These are phyloP conservation scores for Fusarium nematophilum DNA, from an alignment of 2,329 filamentous ascomycete genomes.

Conservation along the genomic window DNA sequence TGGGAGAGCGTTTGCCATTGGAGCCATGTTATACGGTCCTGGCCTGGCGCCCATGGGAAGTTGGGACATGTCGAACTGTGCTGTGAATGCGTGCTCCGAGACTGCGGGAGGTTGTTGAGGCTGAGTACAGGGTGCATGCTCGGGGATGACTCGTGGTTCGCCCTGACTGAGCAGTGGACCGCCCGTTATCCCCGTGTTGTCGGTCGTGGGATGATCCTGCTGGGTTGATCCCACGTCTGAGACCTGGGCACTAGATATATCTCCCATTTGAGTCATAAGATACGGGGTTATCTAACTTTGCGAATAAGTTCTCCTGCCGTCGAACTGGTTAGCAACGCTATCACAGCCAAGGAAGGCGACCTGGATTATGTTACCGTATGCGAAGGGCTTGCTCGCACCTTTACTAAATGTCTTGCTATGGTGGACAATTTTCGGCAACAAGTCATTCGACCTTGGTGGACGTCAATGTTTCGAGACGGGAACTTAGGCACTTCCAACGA, in stretches of 20 bases:
- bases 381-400: constrained; percentile 13
- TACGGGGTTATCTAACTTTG: constrained; percentile 7
- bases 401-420: background rate
- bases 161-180: constrained; percentile 13
- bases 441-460: constrained; percentile 2
- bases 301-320: background rate
- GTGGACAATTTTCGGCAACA: background rate
- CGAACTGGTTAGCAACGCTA: constrained; percentile 13
- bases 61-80: constrained; percentile 57
- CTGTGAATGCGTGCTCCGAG: constrained; percentile 54
- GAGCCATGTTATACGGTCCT: constrained; percentile 59
- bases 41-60: constrained; percentile 34
- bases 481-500: constrained; percentile 12
- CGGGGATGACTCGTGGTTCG: constrained; percentile 31
- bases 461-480: constrained; percentile 1
- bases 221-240: constrained; percentile 23
- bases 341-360: background rate
- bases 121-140: constrained; percentile 33
- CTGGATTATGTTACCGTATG: background rate
- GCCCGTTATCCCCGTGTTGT: constrained; percentile 9
- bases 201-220: constrained; percentile 15
- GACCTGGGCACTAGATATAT: constrained; percentile 31
- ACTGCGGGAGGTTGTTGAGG: constrained; percentile 44
- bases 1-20: constrained; percentile 58
- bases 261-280: constrained; percentile 36